Base-by-base conservation (phyloP, 2,329 filamentous ascomycete species). In the Fusarium sp. region DNA sequence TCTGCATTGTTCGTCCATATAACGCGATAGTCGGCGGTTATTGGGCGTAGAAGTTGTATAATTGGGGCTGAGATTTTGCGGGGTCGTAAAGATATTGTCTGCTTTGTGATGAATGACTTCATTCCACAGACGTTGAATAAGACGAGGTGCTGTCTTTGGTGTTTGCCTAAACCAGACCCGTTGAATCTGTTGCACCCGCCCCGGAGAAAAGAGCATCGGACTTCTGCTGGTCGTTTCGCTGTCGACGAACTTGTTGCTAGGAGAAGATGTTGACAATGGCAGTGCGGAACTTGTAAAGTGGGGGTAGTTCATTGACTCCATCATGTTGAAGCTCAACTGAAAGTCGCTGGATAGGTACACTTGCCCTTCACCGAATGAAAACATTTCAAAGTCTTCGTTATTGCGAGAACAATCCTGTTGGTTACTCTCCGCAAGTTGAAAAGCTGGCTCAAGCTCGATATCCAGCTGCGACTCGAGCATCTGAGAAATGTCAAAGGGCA, bases 81-180 rank as follows among this genome's bases (percentile, higher is more conserved):
- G 25, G 20, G 16, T n/a, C 4, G 46, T 51, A 14, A 65, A 58
- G 8, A 65, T 62, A 9, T 62, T 62, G n/a, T 65, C 62, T 6
- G 59, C 53, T 9, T 65, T 29, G 18, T 65, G 59, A 9, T 58
- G 18, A 4, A 58, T 14, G 0, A 54, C 59, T 8, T 29, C 20
- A 10, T 13, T 20, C 59, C 62, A 62, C 3, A 65, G 7, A 4
- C 38, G 23, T 7, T 9, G 20, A 4, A 31, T 57, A 16, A 58
- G 29, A 18, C 18, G 42, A 5, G 16, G 1, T 0, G 44, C 33
- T 1, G 46, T 8, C 13, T 62, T 65, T 4, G 62, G 62, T 6
- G 29, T 42, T 31, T 65, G 62, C 3, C 53, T 62, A 3, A 59
- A 62, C 62, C 62, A 65, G 7, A 58, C 20, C 2, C 23, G 62